These are phyloP conservation scores for Bipolaris oryzae DNA, from an alignment of 2,329 filamentous ascomycete genomes.

Conservation along the genomic window DNA sequence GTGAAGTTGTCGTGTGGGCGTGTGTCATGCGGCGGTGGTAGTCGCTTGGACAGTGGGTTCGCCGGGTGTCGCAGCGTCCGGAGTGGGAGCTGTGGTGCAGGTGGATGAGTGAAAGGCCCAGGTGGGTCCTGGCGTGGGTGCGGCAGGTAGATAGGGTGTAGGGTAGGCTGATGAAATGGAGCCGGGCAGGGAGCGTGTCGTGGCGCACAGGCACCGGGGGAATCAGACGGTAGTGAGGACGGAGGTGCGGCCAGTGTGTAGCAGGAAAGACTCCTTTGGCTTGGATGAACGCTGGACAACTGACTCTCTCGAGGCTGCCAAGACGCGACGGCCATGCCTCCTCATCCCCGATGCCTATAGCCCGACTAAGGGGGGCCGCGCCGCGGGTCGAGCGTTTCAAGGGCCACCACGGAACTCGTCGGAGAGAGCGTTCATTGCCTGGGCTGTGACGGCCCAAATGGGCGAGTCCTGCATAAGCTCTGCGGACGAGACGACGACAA, in stretches of 20 bases:
- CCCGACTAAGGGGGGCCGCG: constrained; percentile 14
- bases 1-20: neutral
- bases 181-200: constrained; percentile 10
- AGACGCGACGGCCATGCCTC: constrained; percentile 16
- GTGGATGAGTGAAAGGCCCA: constrained; percentile 1
- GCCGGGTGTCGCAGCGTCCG: constrained; percentile 7
- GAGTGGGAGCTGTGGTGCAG: constrained; percentile 2
- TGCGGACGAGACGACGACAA: neutral
- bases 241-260: constrained; percentile 22
- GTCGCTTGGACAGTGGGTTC: neutral
- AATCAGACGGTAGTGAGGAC: constrained; percentile 28
- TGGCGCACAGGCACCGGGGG: constrained; percentile 7
- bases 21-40: constrained; percentile 1
- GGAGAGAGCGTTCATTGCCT: constrained; percentile 14
- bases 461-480: constrained; percentile 23
- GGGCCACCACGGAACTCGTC: constrained; percentile 15
- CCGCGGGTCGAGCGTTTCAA: constrained; percentile 19
- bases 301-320: constrained; percentile 16
- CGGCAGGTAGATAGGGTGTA: neutral
- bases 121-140: constrained; percentile 1
- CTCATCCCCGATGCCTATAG: constrained; percentile 22
- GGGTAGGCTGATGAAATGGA: too few species aligned
- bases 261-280: constrained; percentile 19
- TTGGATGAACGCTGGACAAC: constrained; percentile 14
- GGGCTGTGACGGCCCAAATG: constrained; percentile 19